Percentiles rank a stretch among this genome's conserved stretches.
Conservation (phyloP, 1,139 yeast genomes). For the Hyphopichia burtonii region DNA sequence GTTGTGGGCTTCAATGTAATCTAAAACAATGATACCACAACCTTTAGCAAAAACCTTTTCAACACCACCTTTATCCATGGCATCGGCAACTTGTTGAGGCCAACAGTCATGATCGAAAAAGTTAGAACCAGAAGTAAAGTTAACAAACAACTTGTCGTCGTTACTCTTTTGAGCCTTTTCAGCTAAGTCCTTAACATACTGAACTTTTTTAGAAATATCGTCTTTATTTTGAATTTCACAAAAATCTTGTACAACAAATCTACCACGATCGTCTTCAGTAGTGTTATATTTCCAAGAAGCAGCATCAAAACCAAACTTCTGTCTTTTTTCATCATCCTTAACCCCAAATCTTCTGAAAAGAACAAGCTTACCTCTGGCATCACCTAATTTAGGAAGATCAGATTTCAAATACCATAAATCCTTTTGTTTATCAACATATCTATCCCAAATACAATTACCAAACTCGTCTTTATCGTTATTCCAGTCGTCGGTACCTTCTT, state of each 20-base stretch:
- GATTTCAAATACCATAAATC: constrained; percentile 63
- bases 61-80: constrained; percentile 48
- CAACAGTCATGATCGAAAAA: constrained; percentile 71
- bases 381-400: constrained; percentile 57
- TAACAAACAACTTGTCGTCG: constrained; percentile 62
- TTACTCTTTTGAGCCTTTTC: constrained; percentile 45
- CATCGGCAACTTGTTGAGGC: constrained; percentile 68
- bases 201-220: constrained; percentile 59
- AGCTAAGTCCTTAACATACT: constrained; percentile 57
- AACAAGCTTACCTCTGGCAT: constrained; percentile 64
- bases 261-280: constrained; percentile 62
- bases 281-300: constrained; percentile 68
- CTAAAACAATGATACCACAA: constrained; percentile 62
- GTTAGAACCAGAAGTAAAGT: constrained; percentile 75
- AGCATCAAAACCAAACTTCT: constrained; percentile 65
- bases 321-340: constrained; percentile 40
- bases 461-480: constrained; percentile 63
- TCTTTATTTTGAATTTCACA: constrained; percentile 57
- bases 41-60: constrained; percentile 53
- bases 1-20: constrained; percentile 61
- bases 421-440: constrained; percentile 49
- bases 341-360: constrained; percentile 73
- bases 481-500: constrained; percentile 72
- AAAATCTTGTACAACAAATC: constrained; percentile 69
- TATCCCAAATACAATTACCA: constrained; percentile 61